Percentiles rank a stretch among this genome's conserved stretches.
phyloP scores from a whole-genome alignment of 163 green algal genomes.

The Scenedesmus sp. region DNA sequence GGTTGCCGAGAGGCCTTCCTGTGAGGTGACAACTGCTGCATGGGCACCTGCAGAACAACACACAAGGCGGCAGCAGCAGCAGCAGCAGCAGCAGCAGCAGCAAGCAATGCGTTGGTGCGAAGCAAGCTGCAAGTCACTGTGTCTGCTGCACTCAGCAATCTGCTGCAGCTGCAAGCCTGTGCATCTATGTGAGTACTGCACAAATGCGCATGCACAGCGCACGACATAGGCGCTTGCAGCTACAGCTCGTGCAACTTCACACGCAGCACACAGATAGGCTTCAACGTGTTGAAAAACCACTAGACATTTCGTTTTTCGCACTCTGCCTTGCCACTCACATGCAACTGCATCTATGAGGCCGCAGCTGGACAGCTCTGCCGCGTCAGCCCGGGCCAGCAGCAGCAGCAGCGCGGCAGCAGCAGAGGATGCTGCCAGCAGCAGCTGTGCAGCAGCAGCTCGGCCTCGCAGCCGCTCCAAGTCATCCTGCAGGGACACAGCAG shows the following conservation, averaged over 20 bases:
- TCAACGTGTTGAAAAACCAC: too few relatives aligned
- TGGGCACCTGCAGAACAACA: conserved; percentile 18
- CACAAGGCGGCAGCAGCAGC: not conserved
- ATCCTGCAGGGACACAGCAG: conserved; percentile 28
- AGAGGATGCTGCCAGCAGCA: conserved; percentile 38
- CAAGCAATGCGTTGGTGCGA: not conserved
- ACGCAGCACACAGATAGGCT: too few relatives aligned
- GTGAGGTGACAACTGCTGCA: not conserved
- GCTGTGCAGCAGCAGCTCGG: conserved; percentile 1
- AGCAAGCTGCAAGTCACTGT: too few relatives aligned
- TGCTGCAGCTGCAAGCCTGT: too few relatives aligned
- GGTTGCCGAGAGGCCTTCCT: not conserved
- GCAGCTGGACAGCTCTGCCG: conserved; percentile 8
- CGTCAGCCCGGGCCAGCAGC: conserved; percentile 17
- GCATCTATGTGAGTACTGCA: too few relatives aligned
- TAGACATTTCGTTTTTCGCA: too few relatives aligned
- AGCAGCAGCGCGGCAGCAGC: conserved; percentile 20
- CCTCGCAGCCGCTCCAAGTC: conserved; percentile 23
- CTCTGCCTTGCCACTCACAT: conserved; percentile 8
- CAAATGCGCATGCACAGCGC: too few relatives aligned
- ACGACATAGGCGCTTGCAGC: too few relatives aligned
- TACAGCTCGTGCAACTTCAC: too few relatives aligned
- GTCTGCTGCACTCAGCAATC: too few relatives aligned
- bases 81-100: not conserved
- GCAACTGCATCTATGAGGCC: conserved; percentile 9